Conservation (phyloP, 768 basidiomycete genomes). For the Amanita pallidorosea region DNA sequence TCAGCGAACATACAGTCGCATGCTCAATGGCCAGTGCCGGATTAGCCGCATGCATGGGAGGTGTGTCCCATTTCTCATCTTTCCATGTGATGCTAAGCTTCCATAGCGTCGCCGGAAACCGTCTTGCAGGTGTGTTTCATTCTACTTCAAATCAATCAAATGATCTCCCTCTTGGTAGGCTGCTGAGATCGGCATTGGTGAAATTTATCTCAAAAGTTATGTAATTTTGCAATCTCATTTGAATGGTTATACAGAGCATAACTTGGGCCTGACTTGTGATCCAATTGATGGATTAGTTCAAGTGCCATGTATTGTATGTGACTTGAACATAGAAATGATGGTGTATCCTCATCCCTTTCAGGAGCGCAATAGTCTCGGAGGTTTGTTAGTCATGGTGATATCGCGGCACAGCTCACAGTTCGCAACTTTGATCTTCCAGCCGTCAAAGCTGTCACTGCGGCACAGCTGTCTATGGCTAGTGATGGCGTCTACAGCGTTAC, state of each 20-base stretch:
- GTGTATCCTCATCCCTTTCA: constrained; percentile 14
- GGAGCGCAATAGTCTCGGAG: constrained; percentile 83
- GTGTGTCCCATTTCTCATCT: constrained; percentile 22
- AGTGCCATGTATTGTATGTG: constrained; percentile 86
- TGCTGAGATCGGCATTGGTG: constrained; percentile 87
- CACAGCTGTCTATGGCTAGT: constrained; percentile 89
- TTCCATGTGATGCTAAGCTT: background rate
- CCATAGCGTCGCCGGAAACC: constrained; percentile 65
- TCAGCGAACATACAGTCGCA: constrained; percentile 43
- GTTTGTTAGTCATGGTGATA: constrained; percentile 22
- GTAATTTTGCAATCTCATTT: constrained; percentile 4
- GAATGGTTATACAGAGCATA: constrained; percentile 48
- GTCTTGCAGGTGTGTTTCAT: constrained; percentile 49
- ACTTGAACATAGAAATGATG: background rate
- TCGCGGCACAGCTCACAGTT: background rate
- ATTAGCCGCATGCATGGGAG: constrained; percentile 92
- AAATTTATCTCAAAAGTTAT: constrained; percentile 7
- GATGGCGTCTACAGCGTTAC: constrained; percentile 80
- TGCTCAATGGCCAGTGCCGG: constrained; percentile 95
- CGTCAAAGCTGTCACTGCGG: constrained; percentile 88
- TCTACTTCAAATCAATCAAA: constrained; percentile 8
- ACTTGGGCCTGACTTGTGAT: constrained; percentile 86
- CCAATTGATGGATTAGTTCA: constrained; percentile 91
- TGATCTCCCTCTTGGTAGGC: constrained; percentile 30
- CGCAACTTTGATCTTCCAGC: constrained; percentile 30